Conservation (phyloP, 78 protist genomes). For the Monocercomonoides exilis region DNA sequence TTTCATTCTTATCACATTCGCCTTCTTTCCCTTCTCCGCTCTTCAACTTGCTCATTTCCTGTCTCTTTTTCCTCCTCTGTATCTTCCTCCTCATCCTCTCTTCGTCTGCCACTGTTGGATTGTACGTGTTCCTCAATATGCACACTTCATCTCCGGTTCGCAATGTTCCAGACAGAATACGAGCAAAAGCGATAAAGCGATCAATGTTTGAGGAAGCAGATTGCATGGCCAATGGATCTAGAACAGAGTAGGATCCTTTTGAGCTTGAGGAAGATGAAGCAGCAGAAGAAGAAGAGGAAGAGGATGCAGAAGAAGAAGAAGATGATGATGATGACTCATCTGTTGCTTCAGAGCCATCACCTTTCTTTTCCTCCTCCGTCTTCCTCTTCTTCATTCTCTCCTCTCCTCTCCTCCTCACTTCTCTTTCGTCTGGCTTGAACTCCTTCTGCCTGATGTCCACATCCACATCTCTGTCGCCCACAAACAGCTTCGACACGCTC, state of each 20-base stretch:
- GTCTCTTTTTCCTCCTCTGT: not conserved
- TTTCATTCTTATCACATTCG: too few species aligned
- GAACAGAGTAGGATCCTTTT: too few species aligned
- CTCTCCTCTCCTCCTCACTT: too few species aligned
- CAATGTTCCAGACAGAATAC: slow-evolving; percentile 71
- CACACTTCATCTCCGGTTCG: slow-evolving; percentile 39
- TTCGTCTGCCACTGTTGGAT: not conserved
- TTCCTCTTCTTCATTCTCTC: too few species aligned
- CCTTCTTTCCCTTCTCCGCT: too few species aligned
- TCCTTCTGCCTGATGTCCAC: not conserved
- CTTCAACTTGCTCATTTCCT: slow-evolving; percentile 19
- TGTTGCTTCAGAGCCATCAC: too few species aligned
- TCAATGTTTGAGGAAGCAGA: not conserved
- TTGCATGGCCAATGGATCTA: not conserved
- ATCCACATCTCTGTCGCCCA: not conserved
- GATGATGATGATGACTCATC: too few species aligned
- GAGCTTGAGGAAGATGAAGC: too few species aligned
- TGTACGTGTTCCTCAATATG: slow-evolving; percentile 53
- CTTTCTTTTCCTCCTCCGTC: too few species aligned
- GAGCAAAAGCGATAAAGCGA: slow-evolving; percentile 64
- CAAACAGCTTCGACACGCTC: slow-evolving; percentile 6
- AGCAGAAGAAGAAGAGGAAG: not conserved
- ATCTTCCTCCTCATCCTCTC: too few species aligned
- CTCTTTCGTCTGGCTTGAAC: not conserved
- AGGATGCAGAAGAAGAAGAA: not conserved